Conservation (phyloP, 208 protist species). For the Crithidia expoeki region DNA sequence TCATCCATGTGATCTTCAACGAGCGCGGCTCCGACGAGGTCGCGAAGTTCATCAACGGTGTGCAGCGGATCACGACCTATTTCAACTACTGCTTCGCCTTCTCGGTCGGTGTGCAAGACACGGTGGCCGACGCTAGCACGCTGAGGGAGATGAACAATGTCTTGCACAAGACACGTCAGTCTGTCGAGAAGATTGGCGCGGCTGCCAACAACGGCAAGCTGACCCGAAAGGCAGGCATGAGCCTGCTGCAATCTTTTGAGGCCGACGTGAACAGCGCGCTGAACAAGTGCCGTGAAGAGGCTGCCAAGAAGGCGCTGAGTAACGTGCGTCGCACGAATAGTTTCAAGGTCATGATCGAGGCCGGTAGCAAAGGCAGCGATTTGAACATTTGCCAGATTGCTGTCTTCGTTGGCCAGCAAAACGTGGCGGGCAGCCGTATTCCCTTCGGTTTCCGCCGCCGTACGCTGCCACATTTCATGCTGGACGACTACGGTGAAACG, state of each 20-base stretch:
- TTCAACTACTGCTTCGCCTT: slow-evolving; percentile 97
- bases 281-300: slow-evolving; percentile 93
- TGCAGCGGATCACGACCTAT: slow-evolving; percentile 97
- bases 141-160: slow-evolving; percentile 92
- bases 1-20: slow-evolving; percentile 98
- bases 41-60: slow-evolving; percentile 89
- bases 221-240: slow-evolving; percentile 94
- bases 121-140: slow-evolving; percentile 95
- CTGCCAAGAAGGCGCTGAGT: slow-evolving; percentile 84
- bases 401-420: slow-evolving; percentile 99
- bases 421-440: slow-evolving; percentile 99
- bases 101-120: slow-evolving; percentile 98
- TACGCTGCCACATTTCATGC: slow-evolving; percentile 98
- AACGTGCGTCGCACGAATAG: slow-evolving; percentile 92
- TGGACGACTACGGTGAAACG: slow-evolving; percentile 98
- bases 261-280: slow-evolving; percentile 95
- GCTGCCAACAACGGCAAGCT: slow-evolving; percentile 94
- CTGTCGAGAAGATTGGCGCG: slow-evolving; percentile 93
- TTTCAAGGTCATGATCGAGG: slow-evolving; percentile 96
- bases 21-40: slow-evolving; percentile 96
- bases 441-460: slow-evolving; percentile 97
- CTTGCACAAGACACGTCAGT: slow-evolving; percentile 83
- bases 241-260: slow-evolving; percentile 98
- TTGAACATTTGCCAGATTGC: slow-evolving; percentile 99
- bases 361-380: slow-evolving; percentile 98